A percentile compares a stretch with the other conserved stretches of the same genome.
These are phyloP conservation scores for Piper betle DNA, from an alignment of 164 flowering plant species.

Conservation along the genomic window DNA sequence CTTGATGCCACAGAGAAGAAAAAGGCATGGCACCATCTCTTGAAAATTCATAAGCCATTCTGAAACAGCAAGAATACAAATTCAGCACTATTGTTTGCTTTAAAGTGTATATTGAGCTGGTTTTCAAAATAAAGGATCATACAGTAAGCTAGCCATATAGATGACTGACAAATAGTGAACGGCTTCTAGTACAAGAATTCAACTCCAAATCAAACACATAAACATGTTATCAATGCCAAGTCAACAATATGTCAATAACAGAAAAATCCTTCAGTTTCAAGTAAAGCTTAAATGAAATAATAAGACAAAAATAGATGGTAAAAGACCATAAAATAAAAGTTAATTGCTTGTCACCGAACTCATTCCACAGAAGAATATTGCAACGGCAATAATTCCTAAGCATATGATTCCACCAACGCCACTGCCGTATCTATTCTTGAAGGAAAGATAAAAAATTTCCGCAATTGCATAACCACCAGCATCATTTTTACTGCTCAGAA, in stretches of 20 bases:
- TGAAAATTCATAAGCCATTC: slow-evolving; percentile 96
- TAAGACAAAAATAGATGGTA: background rate
- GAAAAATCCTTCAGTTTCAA: background rate
- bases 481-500: slow-evolving; percentile 56
- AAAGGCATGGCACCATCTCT: slow-evolving; percentile 98
- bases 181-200: background rate
- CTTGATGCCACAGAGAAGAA: slow-evolving; percentile 83
- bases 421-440: slow-evolving; percentile 73
- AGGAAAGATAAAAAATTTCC: slow-evolving; percentile 65
- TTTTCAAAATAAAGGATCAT: too few relatives aligned
- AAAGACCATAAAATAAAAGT: background rate
- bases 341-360: slow-evolving; percentile 45
- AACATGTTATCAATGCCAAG: too few relatives aligned
- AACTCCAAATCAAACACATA: background rate
- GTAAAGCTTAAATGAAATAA: too few relatives aligned
- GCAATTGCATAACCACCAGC: slow-evolving; percentile 97
- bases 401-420: slow-evolving; percentile 87
- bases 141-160: background rate
- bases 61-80: slow-evolving; percentile 14
- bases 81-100: background rate
- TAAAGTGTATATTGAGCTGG: too few relatives aligned
- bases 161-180: background rate
- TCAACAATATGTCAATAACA: too few relatives aligned
- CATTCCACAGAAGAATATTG: slow-evolving; percentile 90
- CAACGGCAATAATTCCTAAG: slow-evolving; percentile 74